Conservation (phyloP, 148 eudicot species). For the Heliamphora exappendiculata region DNA sequence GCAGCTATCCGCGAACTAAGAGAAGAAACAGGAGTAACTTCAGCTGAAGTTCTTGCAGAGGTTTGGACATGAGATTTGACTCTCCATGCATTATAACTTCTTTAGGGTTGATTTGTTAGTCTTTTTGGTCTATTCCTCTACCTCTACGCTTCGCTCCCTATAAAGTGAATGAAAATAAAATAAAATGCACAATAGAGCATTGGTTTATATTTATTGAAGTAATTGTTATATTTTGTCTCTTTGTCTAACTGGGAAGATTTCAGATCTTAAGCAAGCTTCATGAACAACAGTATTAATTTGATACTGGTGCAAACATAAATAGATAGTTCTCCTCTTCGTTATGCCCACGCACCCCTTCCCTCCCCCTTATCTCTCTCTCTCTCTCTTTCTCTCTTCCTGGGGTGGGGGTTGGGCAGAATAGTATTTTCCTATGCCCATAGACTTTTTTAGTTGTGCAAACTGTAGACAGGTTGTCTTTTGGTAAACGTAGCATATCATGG, state of each 20-base stretch:
- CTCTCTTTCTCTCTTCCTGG: too few species aligned
- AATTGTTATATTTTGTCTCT: background rate
- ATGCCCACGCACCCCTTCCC: too few species aligned
- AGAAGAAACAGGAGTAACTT: slow-evolving; percentile 93
- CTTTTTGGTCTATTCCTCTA: background rate
- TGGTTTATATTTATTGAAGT: background rate
- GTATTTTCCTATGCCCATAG: too few species aligned
- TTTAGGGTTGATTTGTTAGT: background rate
- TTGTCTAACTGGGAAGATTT: background rate
- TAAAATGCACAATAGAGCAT: background rate
- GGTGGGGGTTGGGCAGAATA: too few species aligned
- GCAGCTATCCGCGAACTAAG: slow-evolving; percentile 83
- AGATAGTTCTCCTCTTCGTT: background rate
- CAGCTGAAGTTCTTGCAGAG: slow-evolving; percentile 85
- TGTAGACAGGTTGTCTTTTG: too few species aligned
- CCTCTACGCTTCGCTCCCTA: background rate
- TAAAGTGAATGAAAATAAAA: background rate
- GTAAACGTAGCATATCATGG: too few species aligned
- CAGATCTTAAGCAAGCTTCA: background rate
- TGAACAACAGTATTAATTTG: background rate
- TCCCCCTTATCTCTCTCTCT: too few species aligned
- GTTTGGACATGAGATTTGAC: slow-evolving; percentile 27
- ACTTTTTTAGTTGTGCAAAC: too few species aligned
- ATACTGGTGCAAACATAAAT: background rate
- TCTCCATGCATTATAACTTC: background rate